Evolutionary conservation across 768 basidiomycete genomes (phyloP).

Genomic region (Royoungia palumana): DNA sequence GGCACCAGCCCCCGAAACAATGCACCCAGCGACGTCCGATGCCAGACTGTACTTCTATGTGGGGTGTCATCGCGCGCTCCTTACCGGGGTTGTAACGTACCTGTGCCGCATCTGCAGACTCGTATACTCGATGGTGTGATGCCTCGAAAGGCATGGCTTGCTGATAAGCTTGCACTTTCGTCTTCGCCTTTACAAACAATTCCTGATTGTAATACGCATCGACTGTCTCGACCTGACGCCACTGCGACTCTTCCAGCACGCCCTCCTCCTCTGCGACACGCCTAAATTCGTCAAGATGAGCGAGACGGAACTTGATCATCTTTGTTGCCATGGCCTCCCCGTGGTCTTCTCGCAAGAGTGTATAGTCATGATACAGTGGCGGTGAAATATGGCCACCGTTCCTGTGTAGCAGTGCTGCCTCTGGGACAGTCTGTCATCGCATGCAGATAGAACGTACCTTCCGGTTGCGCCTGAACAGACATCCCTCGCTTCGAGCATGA

Average conservation of each 20-base stretch:
- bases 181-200: constrained; percentile 42
- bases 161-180: constrained; percentile 42
- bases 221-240: constrained; percentile 53
- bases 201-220: constrained; percentile 51
- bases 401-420: constrained; percentile 29
- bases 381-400: constrained; percentile 73
- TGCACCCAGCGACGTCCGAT: constrained; percentile 43
- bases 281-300: constrained; percentile 51
- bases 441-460: constrained; percentile 40
- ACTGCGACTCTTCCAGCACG: constrained; percentile 51
- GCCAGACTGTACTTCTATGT: constrained; percentile 49
- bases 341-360: constrained; percentile 40
- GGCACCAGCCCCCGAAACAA: constrained; percentile 55
- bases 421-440: neutral
- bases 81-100: constrained; percentile 12
- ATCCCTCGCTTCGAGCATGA: constrained; percentile 82
- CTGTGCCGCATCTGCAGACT: constrained; percentile 32
- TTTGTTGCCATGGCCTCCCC: constrained; percentile 47
- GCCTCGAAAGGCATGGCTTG: constrained; percentile 51
- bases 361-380: constrained; percentile 57
- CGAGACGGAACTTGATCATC: constrained; percentile 58
- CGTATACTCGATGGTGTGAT: constrained; percentile 28
- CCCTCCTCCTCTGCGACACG: constrained; percentile 51
- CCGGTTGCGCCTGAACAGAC: constrained; percentile 73
- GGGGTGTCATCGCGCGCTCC: neutral